Evolutionary conservation across 2,329 filamentous ascomycete genomes (phyloP).

Genomic region (Rasamsonia emersonii): DNA sequence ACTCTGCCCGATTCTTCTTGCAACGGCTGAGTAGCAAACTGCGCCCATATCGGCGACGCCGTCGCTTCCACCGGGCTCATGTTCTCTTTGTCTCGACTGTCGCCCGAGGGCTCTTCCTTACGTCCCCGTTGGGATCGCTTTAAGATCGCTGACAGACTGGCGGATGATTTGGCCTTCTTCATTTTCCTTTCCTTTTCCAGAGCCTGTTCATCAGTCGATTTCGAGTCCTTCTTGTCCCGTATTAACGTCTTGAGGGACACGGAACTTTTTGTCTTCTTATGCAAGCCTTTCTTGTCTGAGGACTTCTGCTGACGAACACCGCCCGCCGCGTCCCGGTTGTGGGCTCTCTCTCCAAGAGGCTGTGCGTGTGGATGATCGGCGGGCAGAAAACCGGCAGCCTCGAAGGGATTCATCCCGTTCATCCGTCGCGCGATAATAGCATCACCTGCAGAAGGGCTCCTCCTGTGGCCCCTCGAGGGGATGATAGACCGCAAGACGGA

Average conservation of each 20-base stretch:
- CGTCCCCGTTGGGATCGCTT: constrained; percentile 63
- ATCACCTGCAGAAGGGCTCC: constrained; percentile 33
- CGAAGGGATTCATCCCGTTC: constrained; percentile 16
- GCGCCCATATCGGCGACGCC: constrained; percentile 69
- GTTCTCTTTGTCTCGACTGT: constrained; percentile 72
- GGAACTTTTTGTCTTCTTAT: constrained; percentile 48
- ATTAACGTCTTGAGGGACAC: constrained; percentile 44
- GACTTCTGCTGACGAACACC: constrained; percentile 25
- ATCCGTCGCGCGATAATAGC: constrained; percentile 14
- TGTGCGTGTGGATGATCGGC: constrained; percentile 40
- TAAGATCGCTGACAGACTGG: constrained; percentile 70
- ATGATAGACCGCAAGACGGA: constrained; percentile 48
- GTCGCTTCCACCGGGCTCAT: constrained; percentile 50
- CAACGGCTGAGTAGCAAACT: constrained; percentile 50
- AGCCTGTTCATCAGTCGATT: constrained; percentile 21
- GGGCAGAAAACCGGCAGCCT: constrained; percentile 38
- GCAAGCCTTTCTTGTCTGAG: constrained; percentile 27
- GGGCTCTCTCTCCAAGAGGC: constrained; percentile 30
- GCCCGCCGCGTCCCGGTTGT: constrained; percentile 26
- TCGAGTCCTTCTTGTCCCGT: constrained; percentile 35
- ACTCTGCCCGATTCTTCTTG: constrained; percentile 26
- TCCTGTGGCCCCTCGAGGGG: constrained; percentile 39
- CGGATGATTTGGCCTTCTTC: constrained; percentile 72
- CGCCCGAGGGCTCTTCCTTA: constrained; percentile 46
- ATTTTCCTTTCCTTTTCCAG: constrained; percentile 36